phyloP scores from a whole-genome alignment of 2,329 filamentous ascomycete genomes.

The Thermothelomyces thermophilus region DNA sequence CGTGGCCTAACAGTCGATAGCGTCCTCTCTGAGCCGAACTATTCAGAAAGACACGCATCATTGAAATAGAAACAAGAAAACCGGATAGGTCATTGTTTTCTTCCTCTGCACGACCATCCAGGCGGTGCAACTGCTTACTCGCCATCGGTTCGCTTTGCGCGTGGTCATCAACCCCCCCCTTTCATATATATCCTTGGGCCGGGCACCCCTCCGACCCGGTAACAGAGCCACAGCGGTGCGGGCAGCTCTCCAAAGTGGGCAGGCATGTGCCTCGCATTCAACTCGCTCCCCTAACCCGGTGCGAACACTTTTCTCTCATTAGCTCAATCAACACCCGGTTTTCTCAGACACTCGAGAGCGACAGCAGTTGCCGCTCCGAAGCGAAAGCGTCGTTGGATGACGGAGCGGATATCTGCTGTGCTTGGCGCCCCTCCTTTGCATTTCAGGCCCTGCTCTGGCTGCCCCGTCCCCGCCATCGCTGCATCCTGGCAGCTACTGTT shows the following conservation, averaged over 20 bases:
- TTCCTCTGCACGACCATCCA: no score
- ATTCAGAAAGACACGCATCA: no score
- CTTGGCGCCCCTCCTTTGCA: slow-evolving; percentile 14
- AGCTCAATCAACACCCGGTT: slow-evolving; percentile 4
- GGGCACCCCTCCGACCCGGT: background rate
- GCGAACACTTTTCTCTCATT: background rate
- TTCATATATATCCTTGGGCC: no score
- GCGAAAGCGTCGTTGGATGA: background rate
- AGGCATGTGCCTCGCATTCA: slow-evolving; percentile 7
- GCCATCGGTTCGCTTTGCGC: background rate
- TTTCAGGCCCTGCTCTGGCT: background rate
- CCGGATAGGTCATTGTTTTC: no score
- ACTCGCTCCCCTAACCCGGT: background rate
- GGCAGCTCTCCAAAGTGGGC: background rate
- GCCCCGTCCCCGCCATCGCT: slow-evolving; percentile 8
- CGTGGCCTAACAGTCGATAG: background rate
- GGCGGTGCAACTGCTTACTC: background rate
- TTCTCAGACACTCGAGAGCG: background rate
- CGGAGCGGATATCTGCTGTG: background rate
- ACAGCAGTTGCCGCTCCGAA: background rate
- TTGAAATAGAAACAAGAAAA: no score
- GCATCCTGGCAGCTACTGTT: slow-evolving; percentile 4
- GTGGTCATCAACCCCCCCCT: background rate
- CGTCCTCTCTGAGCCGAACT: background rate
- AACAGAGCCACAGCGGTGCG: slow-evolving; percentile 9